Conservation (phyloP, 345 rosid genomes). For the Abelmoschus esculentus region DNA sequence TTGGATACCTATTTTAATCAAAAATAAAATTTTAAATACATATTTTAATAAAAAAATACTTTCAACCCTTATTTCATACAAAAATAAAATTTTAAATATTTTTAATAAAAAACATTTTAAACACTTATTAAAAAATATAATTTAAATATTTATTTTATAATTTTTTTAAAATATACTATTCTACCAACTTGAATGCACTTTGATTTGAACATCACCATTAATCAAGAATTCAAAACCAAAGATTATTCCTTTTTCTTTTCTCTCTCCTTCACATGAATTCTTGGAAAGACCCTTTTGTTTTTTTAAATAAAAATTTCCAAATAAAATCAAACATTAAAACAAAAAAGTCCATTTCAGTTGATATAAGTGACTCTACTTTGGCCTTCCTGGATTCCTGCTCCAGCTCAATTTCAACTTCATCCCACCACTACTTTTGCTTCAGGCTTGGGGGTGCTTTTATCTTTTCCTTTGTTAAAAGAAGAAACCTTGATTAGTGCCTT, state of each 20-base stretch:
- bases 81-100: too few species aligned
- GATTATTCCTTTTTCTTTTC: background rate
- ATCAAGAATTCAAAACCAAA: background rate
- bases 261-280: constrained; percentile 10
- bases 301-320: background rate
- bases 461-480: background rate
- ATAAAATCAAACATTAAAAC: background rate
- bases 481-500: background rate
- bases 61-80: too few species aligned
- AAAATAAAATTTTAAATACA: too few species aligned
- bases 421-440: constrained; percentile 14
- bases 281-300: background rate
- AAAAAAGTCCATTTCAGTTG: constrained; percentile 7
- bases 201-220: background rate
- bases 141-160: too few species aligned
- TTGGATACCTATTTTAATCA: too few species aligned
- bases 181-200: background rate
- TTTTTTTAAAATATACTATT: background rate
- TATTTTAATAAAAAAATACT: too few species aligned
- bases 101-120: too few species aligned
- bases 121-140: too few species aligned
- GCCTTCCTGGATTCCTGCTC: constrained; percentile 17
- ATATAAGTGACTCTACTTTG: constrained; percentile 11
- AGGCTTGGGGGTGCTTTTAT: background rate
- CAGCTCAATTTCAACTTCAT: constrained; percentile 25